Conservation (phyloP, 78 protist genomes). For the Dictyostelium intermedium region DNA sequence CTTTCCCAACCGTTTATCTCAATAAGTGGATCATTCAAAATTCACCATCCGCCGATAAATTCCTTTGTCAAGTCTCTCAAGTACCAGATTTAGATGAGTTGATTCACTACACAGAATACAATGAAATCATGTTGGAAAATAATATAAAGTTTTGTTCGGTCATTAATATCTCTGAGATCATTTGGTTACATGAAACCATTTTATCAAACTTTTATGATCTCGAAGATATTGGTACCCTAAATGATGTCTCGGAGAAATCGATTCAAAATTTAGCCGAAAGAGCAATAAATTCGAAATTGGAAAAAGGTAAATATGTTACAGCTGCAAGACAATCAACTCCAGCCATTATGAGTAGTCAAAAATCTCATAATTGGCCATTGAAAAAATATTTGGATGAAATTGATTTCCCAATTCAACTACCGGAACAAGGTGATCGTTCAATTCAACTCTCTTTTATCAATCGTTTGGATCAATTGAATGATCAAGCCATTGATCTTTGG, state of each 20-base stretch:
- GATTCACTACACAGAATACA: conserved; percentile 45
- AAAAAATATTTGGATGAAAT: neutral
- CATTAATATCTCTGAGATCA: conserved; percentile 37
- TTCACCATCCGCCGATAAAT: neutral
- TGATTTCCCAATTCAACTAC: conserved; percentile 48
- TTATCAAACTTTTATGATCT: conserved; percentile 20
- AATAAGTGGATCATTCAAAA: conserved; percentile 17
- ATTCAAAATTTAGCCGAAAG: neutral
- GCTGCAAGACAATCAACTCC: neutral
- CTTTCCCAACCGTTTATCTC: conserved; percentile 15
- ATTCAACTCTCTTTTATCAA: conserved; percentile 65
- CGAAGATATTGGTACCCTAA: conserved; percentile 15
- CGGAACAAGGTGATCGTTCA: conserved; percentile 73
- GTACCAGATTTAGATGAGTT: conserved; percentile 52
- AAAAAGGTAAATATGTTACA: neutral
- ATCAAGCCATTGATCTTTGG: neutral
- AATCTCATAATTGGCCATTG: neutral
- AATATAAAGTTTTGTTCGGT: conserved; percentile 45
- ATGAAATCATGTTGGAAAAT: conserved; percentile 56
- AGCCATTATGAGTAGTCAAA: neutral
- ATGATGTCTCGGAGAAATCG: neutral
- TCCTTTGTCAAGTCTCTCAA: neutral
- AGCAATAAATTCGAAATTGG: neutral
- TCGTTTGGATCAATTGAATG: neutral
- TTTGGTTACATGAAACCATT: conserved; percentile 59